Conservation (phyloP, 164 flowering plant genomes). For the Piper longum region DNA sequence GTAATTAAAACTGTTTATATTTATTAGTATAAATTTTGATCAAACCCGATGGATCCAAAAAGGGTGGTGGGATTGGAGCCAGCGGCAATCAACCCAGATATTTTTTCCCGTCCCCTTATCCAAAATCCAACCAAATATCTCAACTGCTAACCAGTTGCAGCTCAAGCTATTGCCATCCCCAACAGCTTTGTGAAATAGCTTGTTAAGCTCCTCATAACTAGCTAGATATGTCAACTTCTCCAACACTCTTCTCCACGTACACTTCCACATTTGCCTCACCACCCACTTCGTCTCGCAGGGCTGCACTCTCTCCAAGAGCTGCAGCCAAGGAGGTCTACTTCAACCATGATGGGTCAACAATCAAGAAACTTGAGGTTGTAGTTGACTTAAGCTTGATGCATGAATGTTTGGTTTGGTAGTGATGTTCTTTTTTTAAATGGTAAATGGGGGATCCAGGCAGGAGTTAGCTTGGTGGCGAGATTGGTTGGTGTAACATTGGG, state of each 20-base stretch:
- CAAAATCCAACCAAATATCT: too few relatives aligned
- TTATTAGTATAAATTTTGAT: too few relatives aligned
- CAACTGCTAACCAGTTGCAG: too few relatives aligned
- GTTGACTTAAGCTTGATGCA: too few relatives aligned
- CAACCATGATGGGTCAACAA: conserved; percentile 71
- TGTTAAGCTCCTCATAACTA: background rate
- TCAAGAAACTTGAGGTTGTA: conserved; percentile 63
- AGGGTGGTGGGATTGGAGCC: too few relatives aligned
- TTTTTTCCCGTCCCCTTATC: too few relatives aligned
- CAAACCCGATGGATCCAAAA: too few relatives aligned
- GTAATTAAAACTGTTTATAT: too few relatives aligned
- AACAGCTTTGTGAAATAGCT: too few relatives aligned
- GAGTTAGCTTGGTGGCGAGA: conserved; percentile 68
- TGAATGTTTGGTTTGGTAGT: too few relatives aligned
- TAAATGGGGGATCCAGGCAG: conserved; percentile 38
- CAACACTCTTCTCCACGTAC: conserved; percentile 28
- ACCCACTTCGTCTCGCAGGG: conserved; percentile 12
- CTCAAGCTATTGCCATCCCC: too few relatives aligned
- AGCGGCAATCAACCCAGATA: too few relatives aligned
- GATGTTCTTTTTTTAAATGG: background rate
- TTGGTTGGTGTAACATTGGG: conserved; percentile 83
- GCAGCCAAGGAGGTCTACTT: conserved; percentile 65
- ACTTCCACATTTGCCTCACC: conserved; percentile 14
- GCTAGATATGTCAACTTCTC: conserved; percentile 31
- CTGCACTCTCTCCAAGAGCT: conserved; percentile 25